A percentile compares a stretch with the other conserved stretches of the same genome.
phyloP scores from a whole-genome alignment of 1,139 yeast species.

The Magnusiomyces tetraspermus region DNA sequence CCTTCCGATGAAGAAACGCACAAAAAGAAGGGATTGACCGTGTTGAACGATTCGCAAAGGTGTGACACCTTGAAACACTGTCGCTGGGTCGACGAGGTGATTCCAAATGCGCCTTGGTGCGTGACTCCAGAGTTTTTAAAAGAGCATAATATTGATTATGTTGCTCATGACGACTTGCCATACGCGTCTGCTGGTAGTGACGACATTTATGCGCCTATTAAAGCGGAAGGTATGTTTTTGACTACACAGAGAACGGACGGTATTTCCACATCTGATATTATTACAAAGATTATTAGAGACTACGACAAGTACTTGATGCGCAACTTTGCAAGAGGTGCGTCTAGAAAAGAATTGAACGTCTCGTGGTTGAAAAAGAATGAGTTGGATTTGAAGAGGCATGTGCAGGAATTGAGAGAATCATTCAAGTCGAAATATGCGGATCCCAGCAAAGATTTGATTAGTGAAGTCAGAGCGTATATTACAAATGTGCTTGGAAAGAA shows the following conservation, averaged over 20 bases:
- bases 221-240: conserved; percentile 80
- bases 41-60: conserved; percentile 76
- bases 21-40: conserved; percentile 86
- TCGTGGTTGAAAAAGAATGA: conserved; percentile 97
- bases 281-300: conserved; percentile 87
- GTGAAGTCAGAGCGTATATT: conserved; percentile 56
- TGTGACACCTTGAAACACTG: conserved; percentile 85
- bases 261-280: conserved; percentile 88
- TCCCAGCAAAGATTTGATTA: conserved; percentile 71
- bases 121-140: conserved; percentile 73
- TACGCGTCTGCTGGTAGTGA: conserved; percentile 80
- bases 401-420: conserved; percentile 79
- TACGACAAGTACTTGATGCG: conserved; percentile 95
- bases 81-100: conserved; percentile 94
- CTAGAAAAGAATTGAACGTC: conserved; percentile 89
- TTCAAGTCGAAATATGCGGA: conserved; percentile 65
- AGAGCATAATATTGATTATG: conserved; percentile 81
- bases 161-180: conserved; percentile 96
- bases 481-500: conserved; percentile 19
- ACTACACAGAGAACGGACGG: conserved; percentile 97
- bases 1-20: conserved; percentile 90
- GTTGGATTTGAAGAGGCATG: conserved; percentile 83
- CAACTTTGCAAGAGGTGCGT: conserved; percentile 95
- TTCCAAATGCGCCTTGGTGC: conserved; percentile 93
- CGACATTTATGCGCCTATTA: conserved; percentile 88